Conservation (phyloP, 2,329 filamentous ascomycete species). For the Penicillium sp. region DNA sequence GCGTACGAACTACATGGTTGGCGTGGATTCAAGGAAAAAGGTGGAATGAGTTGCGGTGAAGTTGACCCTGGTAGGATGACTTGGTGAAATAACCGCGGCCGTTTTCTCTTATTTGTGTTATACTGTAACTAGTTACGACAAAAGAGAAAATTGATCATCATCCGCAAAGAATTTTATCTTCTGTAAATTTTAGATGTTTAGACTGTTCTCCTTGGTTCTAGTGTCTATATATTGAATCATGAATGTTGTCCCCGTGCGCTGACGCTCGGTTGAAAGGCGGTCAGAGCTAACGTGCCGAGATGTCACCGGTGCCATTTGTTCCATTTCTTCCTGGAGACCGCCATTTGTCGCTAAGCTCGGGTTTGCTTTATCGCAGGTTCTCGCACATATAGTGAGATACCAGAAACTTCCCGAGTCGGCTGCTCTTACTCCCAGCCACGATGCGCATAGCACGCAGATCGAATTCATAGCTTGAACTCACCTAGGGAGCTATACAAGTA, state of each 20-base stretch:
- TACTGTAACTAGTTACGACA: constrained; percentile 22
- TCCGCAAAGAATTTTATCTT: constrained; percentile 17
- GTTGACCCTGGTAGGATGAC: not conserved
- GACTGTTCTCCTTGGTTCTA: not conserved
- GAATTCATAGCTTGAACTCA: constrained; percentile 4
- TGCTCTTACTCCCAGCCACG: constrained; percentile 9
- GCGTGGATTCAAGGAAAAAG: constrained; percentile 6
- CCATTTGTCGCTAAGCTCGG: constrained; percentile 2
- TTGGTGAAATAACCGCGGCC: constrained; percentile 11
- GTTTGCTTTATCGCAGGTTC: not conserved
- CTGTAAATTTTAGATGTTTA: not conserved
- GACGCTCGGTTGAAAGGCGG: constrained; percentile 12
- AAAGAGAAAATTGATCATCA: constrained; percentile 21
- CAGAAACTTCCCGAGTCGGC: constrained; percentile 3
- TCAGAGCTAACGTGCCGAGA: constrained; percentile 14
- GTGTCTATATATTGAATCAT: not conserved
- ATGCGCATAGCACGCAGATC: constrained; percentile 14
- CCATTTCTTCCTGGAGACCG: constrained; percentile 5
- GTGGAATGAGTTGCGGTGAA: constrained; percentile 8
- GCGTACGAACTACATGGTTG: constrained; percentile 17
- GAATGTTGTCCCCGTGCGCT: not conserved
- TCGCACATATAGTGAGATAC: not conserved
- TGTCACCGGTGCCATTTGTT: constrained; percentile 18
- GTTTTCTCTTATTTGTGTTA: constrained; percentile 19
- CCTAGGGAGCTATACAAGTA: constrained; percentile 3